phyloP scores from a whole-genome alignment of 2,329 filamentous ascomycete genomes.

The Hymenoscyphus fructigenus region DNA sequence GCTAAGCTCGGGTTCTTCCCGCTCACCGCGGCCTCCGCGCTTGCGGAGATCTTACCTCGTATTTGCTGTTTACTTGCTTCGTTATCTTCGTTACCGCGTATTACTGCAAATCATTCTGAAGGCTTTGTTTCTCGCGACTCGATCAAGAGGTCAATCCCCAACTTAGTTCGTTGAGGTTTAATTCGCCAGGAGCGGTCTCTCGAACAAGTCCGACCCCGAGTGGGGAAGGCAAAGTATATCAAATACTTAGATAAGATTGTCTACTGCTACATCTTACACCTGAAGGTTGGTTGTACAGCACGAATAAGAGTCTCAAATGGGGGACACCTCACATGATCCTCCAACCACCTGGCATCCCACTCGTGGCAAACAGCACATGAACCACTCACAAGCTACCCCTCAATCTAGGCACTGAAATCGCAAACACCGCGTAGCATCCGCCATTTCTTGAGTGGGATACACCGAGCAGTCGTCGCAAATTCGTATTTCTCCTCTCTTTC shows the following conservation, averaged over 20 bases:
- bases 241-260: neutral
- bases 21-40: neutral
- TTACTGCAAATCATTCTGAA: neutral
- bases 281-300: neutral
- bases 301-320: neutral
- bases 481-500: neutral
- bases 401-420: neutral
- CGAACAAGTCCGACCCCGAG: neutral
- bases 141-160: neutral
- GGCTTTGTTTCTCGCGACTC: no score
- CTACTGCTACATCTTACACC: neutral
- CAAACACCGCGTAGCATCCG: neutral
- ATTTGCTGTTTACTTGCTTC: neutral
- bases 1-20: neutral
- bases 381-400: neutral
- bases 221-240: neutral
- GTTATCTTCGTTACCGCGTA: neutral
- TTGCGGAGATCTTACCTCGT: neutral
- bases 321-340: neutral
- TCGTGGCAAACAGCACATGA: neutral
- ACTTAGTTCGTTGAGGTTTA: neutral
- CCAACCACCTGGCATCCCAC: neutral
- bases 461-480: neutral
- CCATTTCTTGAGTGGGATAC: neutral
- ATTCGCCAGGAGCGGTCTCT: neutral